These are phyloP conservation scores for Blepharisma japonicum DNA, from an alignment of 73 alveolate species.

Conservation along the genomic window DNA sequence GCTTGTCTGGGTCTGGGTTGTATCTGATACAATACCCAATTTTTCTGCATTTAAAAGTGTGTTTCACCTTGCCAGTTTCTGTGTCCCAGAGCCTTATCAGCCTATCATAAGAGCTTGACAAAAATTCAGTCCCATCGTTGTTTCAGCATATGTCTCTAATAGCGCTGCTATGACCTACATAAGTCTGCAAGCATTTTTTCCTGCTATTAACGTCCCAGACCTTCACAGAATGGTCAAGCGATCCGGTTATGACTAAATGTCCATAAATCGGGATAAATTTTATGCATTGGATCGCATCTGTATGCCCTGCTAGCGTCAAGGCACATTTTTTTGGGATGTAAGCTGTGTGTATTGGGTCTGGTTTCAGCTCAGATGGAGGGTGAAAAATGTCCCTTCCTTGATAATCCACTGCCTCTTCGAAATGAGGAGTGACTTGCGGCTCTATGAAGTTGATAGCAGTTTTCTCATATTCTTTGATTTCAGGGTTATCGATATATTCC, in stretches of 20 bases:
- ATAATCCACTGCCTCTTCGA: constrained; percentile 50
- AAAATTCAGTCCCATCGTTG: constrained; percentile 89
- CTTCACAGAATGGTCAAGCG: constrained; percentile 89
- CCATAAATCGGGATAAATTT: constrained; percentile 96
- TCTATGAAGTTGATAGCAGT: neutral
- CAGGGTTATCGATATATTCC: constrained; percentile 35
- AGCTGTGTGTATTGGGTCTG: constrained; percentile 85
- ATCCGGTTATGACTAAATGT: constrained; percentile 83
- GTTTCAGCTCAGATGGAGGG: constrained; percentile 88
- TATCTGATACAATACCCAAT: constrained; percentile 89
- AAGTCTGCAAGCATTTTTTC: constrained; percentile 90
- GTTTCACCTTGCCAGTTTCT: constrained; percentile 94
- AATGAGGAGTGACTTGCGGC: constrained; percentile 51
- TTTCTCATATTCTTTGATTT: constrained; percentile 9
- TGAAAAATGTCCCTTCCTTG: constrained; percentile 81
- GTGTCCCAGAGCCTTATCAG: constrained; percentile 95
- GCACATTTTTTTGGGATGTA: constrained; percentile 93
- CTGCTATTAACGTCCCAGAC: constrained; percentile 96
- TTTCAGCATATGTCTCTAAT: constrained; percentile 91
- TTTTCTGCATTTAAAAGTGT: constrained; percentile 76
- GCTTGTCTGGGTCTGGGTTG: constrained; percentile 86
- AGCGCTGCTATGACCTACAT: constrained; percentile 95
- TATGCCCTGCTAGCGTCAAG: constrained; percentile 91
- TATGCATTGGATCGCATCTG: constrained; percentile 83
- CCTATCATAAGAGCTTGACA: constrained; percentile 92